These are phyloP conservation scores for Aureobasidium mangrovei DNA, from an alignment of 2,329 filamentous ascomycete species.

Conservation along the genomic window DNA sequence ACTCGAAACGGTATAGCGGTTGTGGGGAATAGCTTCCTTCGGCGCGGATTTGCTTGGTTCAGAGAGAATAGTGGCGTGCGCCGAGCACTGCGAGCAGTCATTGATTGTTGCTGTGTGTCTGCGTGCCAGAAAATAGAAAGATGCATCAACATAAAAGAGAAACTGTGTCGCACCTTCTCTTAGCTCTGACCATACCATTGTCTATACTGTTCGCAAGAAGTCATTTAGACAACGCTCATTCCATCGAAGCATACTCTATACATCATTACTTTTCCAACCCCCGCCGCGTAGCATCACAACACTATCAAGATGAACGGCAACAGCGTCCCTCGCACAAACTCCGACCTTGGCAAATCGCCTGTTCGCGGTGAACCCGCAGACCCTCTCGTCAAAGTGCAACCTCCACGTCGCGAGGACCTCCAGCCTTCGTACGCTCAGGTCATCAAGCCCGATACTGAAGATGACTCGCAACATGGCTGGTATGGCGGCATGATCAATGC, in stretches of 20 bases:
- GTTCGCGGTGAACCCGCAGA: background rate
- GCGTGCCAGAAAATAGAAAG: background rate
- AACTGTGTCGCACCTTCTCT: background rate
- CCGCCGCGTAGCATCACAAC: background rate
- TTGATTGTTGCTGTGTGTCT: constrained; percentile 10
- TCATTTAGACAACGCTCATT: too few relatives aligned
- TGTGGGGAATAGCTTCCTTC: constrained; percentile 1
- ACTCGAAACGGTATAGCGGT: background rate
- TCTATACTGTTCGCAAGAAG: background rate
- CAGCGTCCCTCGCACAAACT: constrained; percentile 14
- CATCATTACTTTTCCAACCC: too few relatives aligned
- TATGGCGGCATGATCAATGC: constrained; percentile 80
- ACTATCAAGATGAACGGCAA: constrained; percentile 11
- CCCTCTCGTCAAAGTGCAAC: constrained; percentile 53
- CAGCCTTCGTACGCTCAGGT: constrained; percentile 70
- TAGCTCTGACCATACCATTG: background rate
- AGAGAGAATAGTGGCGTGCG: constrained; percentile 1
- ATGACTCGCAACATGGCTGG: constrained; percentile 71
- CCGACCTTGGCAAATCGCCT: constrained; percentile 26
- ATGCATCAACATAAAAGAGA: constrained; percentile 7
- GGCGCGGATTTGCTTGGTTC: constrained; percentile 5
- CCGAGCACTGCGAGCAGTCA: background rate
- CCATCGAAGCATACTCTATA: too few relatives aligned
- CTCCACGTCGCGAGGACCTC: constrained; percentile 72
- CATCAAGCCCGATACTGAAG: constrained; percentile 53